Base-by-base conservation (phyloP, 2,329 filamentous ascomycete genomes). In the Amauroascus verrucosus region DNA sequence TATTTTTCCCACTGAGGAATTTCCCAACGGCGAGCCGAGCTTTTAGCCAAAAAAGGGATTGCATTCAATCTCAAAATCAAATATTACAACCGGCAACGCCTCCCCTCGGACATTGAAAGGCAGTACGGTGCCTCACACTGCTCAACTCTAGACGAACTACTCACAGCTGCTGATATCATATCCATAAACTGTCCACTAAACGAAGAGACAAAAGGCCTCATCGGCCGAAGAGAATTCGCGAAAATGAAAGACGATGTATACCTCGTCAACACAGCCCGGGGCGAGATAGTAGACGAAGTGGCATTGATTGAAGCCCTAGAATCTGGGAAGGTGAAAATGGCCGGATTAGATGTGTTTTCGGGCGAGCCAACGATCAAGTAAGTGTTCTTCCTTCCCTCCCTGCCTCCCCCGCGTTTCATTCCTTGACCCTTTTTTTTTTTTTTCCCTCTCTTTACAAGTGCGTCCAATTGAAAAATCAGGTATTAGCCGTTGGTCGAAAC, bases 241-340 rank as follows among this genome's bases (percentile, higher is more conserved):
- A 65, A 63, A 14, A 77, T 79, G 72, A 78, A 76, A 54, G 64
- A 70, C 1, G 74, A 75, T 0, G 62, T 66, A 0, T 70, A 74
- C 51, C 59, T 80, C 3, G 65, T 79, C 30, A 80, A 80, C 59
- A 79, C 77, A 0, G 73, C 76, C 0, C 68, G 77, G 0, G 77
- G 77, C 0, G 69, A 69, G 11, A 63, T 79, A 2, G 63, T 80
- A 0, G 70, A 79, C 54, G 75, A 79, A 57, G 60, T 63, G 2
- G 76, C 76, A 0, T 59, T 80, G 14, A 67, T 75, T 5, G 60
- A 64, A 9, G 77, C 75, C 0, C 58, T 80, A 3, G 69, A 76
- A 52, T 68, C 62, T 5, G 75, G 76, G 0, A 73, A 75, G 48
- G 56, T 79, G 1, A 64, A 65, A 1, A 63, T 72, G 3, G 75